Evolutionary conservation across 768 basidiomycete species (phyloP).

Genomic region (Sarcomyxa edulis): DNA sequence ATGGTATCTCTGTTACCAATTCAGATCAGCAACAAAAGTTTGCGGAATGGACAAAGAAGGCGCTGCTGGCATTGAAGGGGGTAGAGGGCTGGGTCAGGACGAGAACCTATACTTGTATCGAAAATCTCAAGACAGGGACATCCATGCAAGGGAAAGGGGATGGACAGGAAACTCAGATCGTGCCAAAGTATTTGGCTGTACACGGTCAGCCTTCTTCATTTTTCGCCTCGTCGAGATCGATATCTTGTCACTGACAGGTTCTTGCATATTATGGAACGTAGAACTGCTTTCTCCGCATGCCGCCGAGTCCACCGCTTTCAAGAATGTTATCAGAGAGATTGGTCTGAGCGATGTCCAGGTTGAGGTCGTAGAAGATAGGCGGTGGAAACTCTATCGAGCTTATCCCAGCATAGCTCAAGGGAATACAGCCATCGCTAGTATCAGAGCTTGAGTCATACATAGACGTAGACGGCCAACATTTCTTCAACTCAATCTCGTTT

Average conservation of each 20-base stretch:
- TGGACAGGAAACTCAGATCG: constrained; percentile 24
- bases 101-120: constrained; percentile 32
- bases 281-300: constrained; percentile 10
- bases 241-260: background rate
- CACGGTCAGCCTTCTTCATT: constrained; percentile 27
- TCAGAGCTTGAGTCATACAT: too few relatives aligned
- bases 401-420: constrained; percentile 42
- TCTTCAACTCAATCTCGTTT: too few relatives aligned
- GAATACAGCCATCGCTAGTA: too few relatives aligned
- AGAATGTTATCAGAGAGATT: constrained; percentile 7
- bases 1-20: constrained; percentile 16
- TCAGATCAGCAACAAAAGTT: constrained; percentile 7
- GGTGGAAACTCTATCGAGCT: constrained; percentile 41
- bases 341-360: constrained; percentile 9
- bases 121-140: constrained; percentile 32
- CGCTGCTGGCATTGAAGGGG: constrained; percentile 12
- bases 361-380: constrained; percentile 21
- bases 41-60: constrained; percentile 18
- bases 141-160: constrained; percentile 14
- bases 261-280: constrained; percentile 12
- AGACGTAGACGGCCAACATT: too few relatives aligned
- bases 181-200: constrained; percentile 31
- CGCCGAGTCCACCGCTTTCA: constrained; percentile 12
- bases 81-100: constrained; percentile 34
- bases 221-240: background rate